These are phyloP conservation scores for Aspergillus bombycis DNA, from an alignment of 2,329 filamentous ascomycete genomes.

Conservation along the genomic window DNA sequence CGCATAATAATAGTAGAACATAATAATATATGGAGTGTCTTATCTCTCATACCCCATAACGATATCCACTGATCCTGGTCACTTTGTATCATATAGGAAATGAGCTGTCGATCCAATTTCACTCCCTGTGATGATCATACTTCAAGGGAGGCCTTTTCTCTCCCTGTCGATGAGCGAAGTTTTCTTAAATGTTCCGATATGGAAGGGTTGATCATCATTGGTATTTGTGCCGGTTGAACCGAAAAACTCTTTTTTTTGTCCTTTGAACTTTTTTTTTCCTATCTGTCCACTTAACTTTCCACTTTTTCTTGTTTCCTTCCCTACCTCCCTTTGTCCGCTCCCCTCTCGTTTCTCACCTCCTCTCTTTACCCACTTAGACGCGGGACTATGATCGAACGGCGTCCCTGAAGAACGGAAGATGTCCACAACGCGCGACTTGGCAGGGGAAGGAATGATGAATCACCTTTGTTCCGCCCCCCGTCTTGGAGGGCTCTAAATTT, in stretches of 20 bases:
- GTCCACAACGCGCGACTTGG: conserved; percentile 29
- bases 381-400: conserved; percentile 25
- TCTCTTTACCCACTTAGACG: conserved; percentile 20
- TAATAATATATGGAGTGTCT: neutral
- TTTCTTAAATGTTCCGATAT: neutral
- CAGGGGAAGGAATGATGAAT: conserved; percentile 26
- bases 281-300: neutral
- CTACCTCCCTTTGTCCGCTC: conserved; percentile 1
- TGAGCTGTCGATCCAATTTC: conserved; percentile 2
- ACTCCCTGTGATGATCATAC: conserved; percentile 9
- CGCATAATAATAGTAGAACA: neutral
- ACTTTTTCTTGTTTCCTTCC: neutral
- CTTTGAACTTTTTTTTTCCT: neutral
- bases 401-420: conserved; percentile 25
- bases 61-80: neutral
- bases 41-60: neutral
- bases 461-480: conserved; percentile 11
- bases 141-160: neutral
- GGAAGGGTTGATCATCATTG: neutral
- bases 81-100: conserved; percentile 3
- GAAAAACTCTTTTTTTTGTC: neutral
- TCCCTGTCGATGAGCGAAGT: neutral
- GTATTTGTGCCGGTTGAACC: neutral
- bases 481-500: conserved; percentile 1
- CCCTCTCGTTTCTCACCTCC: conserved; percentile 13